These are phyloP conservation scores for Syzygium syzygioides DNA, from an alignment of 441 rosid genomes.

Conservation along the genomic window DNA sequence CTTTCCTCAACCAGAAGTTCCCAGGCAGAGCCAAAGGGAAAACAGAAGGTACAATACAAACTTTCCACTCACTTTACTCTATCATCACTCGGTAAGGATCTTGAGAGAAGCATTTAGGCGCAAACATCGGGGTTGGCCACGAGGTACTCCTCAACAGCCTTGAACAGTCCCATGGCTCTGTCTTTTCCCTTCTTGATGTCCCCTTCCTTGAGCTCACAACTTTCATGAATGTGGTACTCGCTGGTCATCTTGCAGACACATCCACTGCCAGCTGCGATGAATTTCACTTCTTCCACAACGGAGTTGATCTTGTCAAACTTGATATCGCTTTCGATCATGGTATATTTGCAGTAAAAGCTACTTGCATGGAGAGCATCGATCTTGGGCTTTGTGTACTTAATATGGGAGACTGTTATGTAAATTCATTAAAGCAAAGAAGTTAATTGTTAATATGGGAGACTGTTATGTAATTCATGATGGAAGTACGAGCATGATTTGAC, in stretches of 20 bases:
- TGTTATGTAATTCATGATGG: neutral
- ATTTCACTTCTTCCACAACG: neutral
- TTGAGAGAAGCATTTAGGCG: too few relatives aligned
- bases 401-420: neutral
- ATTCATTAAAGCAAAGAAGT: neutral
- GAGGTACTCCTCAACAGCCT: neutral
- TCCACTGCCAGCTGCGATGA: neutral
- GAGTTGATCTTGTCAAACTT: neutral
- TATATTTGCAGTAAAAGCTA: slow-evolving; percentile 4
- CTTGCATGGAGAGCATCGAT: neutral
- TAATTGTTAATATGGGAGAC: neutral
- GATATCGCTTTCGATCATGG: neutral
- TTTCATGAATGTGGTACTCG: neutral
- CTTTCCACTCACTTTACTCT: too few relatives aligned
- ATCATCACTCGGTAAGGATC: neutral
- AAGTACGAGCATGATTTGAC: neutral
- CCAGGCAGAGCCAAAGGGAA: too few relatives aligned
- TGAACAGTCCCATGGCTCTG: neutral
- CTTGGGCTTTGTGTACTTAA: slow-evolving; percentile 1
- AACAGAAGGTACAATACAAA: too few relatives aligned
- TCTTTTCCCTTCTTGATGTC: neutral
- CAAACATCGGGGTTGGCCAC: too few relatives aligned
- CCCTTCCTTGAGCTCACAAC: neutral
- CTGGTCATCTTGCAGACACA: slow-evolving; percentile 1
- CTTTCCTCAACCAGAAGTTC: too few relatives aligned